phyloP scores from a whole-genome alignment of 2,329 filamentous ascomycete species.

The Neocucurbitaria cava region DNA sequence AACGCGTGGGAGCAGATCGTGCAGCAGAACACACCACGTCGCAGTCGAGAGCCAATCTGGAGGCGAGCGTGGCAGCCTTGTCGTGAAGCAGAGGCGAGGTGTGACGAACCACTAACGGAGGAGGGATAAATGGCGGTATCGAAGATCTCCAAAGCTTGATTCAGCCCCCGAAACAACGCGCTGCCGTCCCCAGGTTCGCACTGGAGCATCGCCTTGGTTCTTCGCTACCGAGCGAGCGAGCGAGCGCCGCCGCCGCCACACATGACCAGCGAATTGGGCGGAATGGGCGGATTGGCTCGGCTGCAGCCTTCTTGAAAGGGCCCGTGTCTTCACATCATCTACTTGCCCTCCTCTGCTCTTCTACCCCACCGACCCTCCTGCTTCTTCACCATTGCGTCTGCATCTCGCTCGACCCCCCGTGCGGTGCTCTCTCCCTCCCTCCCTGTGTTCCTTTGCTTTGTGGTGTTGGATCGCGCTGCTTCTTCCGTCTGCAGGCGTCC shows the following conservation, averaged over 20 bases:
- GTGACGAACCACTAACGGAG: slow-evolving; percentile 33
- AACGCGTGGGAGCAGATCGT: slow-evolving; percentile 33
- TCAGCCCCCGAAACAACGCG: slow-evolving; percentile 29
- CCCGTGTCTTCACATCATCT: slow-evolving; percentile 26
- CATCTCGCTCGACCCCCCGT: slow-evolving; percentile 10
- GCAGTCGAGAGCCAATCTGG: slow-evolving; percentile 24
- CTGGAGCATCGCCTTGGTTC: slow-evolving; percentile 22
- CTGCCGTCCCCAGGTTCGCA: slow-evolving; percentile 25
- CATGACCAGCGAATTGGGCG: slow-evolving; percentile 33
- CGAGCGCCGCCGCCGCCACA: slow-evolving; percentile 26
- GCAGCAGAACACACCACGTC: slow-evolving; percentile 19
- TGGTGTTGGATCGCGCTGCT: slow-evolving; percentile 37
- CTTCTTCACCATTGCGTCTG: slow-evolving; percentile 16
- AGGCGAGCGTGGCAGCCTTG: slow-evolving; percentile 36
- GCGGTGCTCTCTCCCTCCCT: slow-evolving; percentile 25
- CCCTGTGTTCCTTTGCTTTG: slow-evolving; percentile 44
- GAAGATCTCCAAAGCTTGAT: slow-evolving; percentile 47
- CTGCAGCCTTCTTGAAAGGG: slow-evolving; percentile 29
- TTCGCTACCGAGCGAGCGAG: slow-evolving; percentile 29
- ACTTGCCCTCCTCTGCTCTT: slow-evolving; percentile 23
- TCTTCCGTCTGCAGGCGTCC: slow-evolving; percentile 27
- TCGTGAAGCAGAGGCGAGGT: slow-evolving; percentile 30
- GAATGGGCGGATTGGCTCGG: slow-evolving; percentile 29
- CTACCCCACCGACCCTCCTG: slow-evolving; percentile 34
- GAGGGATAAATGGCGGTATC: slow-evolving; percentile 23